phyloP scores from a whole-genome alignment of 139 green algal genomes.

The Volvox reticuliferus region DNA sequence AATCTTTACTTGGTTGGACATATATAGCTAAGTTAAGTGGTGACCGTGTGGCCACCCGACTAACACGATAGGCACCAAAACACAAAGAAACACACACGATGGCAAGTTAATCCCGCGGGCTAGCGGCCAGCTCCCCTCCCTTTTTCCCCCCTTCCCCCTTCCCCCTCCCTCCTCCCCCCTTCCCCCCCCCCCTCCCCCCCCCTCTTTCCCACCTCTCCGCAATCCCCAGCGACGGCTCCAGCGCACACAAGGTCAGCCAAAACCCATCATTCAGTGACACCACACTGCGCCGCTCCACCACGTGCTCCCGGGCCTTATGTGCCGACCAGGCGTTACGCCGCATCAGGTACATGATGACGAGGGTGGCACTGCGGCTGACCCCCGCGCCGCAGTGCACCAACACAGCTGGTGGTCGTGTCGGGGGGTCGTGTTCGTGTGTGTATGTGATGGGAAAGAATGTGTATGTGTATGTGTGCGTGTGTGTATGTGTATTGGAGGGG shows the following conservation, averaged over 20 bases:
- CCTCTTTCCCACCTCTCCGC: slow-evolving; percentile 58
- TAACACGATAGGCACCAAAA: no score
- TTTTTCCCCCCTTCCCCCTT: neutral
- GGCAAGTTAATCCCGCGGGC: no score
- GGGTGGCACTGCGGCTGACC: slow-evolving; percentile 78
- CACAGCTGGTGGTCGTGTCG: slow-evolving; percentile 61
- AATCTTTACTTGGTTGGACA: no score
- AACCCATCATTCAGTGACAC: slow-evolving; percentile 87
- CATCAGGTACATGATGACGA: slow-evolving; percentile 90
- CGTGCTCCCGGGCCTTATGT: slow-evolving; percentile 50
- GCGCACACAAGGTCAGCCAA: slow-evolving; percentile 78
- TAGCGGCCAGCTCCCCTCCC: no score
- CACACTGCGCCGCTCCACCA: slow-evolving; percentile 58
- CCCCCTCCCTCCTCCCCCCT: neutral
- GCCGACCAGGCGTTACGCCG: slow-evolving; percentile 69
- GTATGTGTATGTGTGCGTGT: neutral
- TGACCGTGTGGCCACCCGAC: no score
- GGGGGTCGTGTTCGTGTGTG: neutral
- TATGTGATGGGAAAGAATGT: no score
- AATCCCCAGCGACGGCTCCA: slow-evolving; percentile 82
- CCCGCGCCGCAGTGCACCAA: slow-evolving; percentile 91
- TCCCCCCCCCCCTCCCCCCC: no score
- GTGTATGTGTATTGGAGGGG: neutral
- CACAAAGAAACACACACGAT: no score
- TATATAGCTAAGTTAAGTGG: no score